These are phyloP conservation scores for Nyssa sinensis DNA, from an alignment of 148 eudicot genomes.

Conservation along the genomic window DNA sequence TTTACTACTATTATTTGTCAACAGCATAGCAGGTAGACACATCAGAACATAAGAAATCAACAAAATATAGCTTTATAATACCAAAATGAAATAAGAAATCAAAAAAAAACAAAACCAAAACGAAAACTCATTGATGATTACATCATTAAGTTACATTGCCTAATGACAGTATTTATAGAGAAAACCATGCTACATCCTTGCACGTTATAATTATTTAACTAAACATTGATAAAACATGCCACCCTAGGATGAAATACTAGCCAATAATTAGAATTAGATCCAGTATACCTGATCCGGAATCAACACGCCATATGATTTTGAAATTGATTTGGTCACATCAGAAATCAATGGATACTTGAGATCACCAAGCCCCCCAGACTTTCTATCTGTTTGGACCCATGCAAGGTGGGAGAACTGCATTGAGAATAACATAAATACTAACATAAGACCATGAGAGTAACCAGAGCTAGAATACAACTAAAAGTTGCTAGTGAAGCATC, in stretches of 20 bases:
- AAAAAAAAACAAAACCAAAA: too few relatives aligned
- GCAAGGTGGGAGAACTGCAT: slow-evolving; percentile 97
- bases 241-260: background rate
- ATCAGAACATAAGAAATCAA: too few relatives aligned
- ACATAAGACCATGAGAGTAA: slow-evolving; percentile 5
- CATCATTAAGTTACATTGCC: background rate
- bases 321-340: slow-evolving; percentile 90
- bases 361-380: slow-evolving; percentile 96
- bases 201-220: background rate
- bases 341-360: slow-evolving; percentile 80
- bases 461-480: background rate
- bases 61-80: too few relatives aligned
- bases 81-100: too few relatives aligned
- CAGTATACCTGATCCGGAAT: slow-evolving; percentile 82
- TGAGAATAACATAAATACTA: slow-evolving; percentile 14
- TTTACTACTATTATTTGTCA: too few relatives aligned
- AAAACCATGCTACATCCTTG: background rate
- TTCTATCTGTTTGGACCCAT: slow-evolving; percentile 97
- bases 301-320: slow-evolving; percentile 71
- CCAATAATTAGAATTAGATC: background rate
- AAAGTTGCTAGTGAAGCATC: background rate
- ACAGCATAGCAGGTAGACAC: too few relatives aligned
- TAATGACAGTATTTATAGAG: background rate
- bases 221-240: too few relatives aligned
- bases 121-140: background rate